Conservation (phyloP, 192 early-diverging fungal species). For the Spinellus fusiger region DNA sequence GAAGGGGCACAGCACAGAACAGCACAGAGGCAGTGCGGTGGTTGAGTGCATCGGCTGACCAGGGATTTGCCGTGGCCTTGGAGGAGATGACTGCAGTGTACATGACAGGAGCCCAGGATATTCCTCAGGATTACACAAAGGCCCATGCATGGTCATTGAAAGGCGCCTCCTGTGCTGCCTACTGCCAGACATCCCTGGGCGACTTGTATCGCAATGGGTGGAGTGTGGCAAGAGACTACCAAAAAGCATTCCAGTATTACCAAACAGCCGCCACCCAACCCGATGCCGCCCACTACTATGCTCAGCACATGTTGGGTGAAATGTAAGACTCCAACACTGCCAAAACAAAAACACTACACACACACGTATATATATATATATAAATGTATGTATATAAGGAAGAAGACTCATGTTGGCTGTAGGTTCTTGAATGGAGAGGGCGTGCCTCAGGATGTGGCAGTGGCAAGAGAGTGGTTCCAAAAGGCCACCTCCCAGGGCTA, state of each 20-base stretch:
- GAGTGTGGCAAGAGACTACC: slow-evolving; percentile 26
- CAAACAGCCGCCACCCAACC: slow-evolving; percentile 28
- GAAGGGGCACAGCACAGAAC: slow-evolving; percentile 6
- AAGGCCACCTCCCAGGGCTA: slow-evolving; percentile 25
- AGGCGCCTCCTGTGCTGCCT: not conserved
- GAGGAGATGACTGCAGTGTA: slow-evolving; percentile 24
- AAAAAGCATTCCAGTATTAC: slow-evolving; percentile 28
- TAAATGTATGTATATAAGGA: not conserved
- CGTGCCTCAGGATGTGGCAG: slow-evolving; percentile 21
- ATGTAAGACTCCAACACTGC: slow-evolving; percentile 7
- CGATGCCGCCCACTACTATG: slow-evolving; percentile 17
- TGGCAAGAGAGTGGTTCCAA: slow-evolving; percentile 28
- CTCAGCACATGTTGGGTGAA: slow-evolving; percentile 26
- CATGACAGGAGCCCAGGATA: slow-evolving; percentile 11
- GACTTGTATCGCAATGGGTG: slow-evolving; percentile 33
- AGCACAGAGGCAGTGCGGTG: slow-evolving; percentile 17
- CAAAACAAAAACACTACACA: not conserved
- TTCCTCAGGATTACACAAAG: slow-evolving; percentile 16
- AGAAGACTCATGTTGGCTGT: too few relatives aligned
- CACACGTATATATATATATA: not conserved
- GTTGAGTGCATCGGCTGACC: slow-evolving; percentile 9
- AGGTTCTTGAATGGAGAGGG: slow-evolving; percentile 32
- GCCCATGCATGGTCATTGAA: slow-evolving; percentile 14
- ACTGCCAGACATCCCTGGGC: slow-evolving; percentile 23
- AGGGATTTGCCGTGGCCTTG: slow-evolving; percentile 20